Evolutionary conservation across 2,329 filamentous ascomycete species (phyloP).

Genomic region (Ophiocordyceps robertsii): DNA sequence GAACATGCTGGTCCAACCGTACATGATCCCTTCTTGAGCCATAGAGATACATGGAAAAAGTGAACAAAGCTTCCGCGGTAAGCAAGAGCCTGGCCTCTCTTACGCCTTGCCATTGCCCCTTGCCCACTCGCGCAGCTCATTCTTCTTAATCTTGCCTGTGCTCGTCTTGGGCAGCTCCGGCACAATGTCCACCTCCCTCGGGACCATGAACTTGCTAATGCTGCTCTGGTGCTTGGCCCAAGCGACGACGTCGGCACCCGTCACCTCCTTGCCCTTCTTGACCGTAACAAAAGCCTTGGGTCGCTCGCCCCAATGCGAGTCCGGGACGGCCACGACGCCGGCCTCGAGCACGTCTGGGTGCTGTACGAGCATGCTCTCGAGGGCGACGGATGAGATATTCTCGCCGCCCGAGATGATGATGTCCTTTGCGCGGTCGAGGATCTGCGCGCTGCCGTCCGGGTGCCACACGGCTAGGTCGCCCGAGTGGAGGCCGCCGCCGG

Average conservation of each 20-base stretch:
- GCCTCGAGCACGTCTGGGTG: conserved; percentile 86
- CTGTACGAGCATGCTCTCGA: conserved; percentile 78
- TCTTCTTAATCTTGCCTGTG: conserved; percentile 95
- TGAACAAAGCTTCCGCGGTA: background rate
- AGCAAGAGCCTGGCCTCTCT: background rate
- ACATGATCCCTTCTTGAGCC: background rate
- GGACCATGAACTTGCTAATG: conserved; percentile 87
- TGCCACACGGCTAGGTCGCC: conserved; percentile 93
- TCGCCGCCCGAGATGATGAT: conserved; percentile 97
- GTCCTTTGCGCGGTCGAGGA: conserved; percentile 88
- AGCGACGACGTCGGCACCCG: conserved; percentile 53
- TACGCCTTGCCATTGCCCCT: conserved; percentile 12
- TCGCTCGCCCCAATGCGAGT: conserved; percentile 90
- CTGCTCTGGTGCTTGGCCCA: conserved; percentile 74
- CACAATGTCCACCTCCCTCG: conserved; percentile 63
- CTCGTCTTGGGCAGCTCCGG: conserved; percentile 86
- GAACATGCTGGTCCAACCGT: too few species aligned
- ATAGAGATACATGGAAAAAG: background rate
- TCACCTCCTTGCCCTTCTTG: conserved; percentile 42
- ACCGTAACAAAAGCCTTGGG: conserved; percentile 88
- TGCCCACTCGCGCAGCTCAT: conserved; percentile 77
- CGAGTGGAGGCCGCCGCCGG: conserved; percentile 73
- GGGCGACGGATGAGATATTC: conserved; percentile 87
- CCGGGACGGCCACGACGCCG: conserved; percentile 75
- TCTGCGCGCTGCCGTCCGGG: conserved; percentile 79